Percentiles rank a stretch among this genome's conserved stretches.
Conservation (phyloP, 306 rosid species). For the Dalbergia oliveri region DNA sequence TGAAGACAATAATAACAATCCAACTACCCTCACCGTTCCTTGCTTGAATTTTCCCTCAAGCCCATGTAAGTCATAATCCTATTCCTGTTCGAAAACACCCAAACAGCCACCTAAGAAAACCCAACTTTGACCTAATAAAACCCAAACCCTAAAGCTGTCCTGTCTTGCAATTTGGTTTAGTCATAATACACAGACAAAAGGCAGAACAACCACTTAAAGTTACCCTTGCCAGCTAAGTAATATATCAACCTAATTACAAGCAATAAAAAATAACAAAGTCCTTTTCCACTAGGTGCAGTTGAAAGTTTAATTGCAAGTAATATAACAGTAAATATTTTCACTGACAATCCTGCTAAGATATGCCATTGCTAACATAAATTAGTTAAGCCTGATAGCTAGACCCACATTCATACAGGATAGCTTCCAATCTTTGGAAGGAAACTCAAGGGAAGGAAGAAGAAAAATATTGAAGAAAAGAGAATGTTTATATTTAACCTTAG, state of each 20-base stretch:
- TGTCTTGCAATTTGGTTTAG: neutral
- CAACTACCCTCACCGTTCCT: neutral
- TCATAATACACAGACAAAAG: neutral
- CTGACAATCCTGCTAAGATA: neutral
- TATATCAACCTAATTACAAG: neutral
- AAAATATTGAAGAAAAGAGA: neutral
- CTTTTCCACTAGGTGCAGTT: neutral
- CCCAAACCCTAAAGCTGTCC: neutral
- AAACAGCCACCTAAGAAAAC: neutral
- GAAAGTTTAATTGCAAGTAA: neutral
- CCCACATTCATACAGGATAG: constrained; percentile 4
- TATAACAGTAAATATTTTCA: neutral
- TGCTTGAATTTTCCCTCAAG: neutral
- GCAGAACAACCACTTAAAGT: neutral
- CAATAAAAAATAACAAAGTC: neutral
- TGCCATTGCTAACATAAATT: constrained; percentile 11
- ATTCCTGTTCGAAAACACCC: neutral
- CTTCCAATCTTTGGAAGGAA: constrained; percentile 17
- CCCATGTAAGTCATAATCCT: neutral
- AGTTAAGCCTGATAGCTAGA: constrained; percentile 18
- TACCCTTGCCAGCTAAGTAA: neutral
- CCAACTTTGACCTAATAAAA: constrained; percentile 5
- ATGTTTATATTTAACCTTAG: constrained; percentile 68
- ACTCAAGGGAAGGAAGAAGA: constrained; percentile 1
- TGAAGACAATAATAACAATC: constrained; percentile 7